Evolutionary conservation across 2,329 filamentous ascomycete genomes (phyloP).

Genomic region (Arthrobotrys sinensis): DNA sequence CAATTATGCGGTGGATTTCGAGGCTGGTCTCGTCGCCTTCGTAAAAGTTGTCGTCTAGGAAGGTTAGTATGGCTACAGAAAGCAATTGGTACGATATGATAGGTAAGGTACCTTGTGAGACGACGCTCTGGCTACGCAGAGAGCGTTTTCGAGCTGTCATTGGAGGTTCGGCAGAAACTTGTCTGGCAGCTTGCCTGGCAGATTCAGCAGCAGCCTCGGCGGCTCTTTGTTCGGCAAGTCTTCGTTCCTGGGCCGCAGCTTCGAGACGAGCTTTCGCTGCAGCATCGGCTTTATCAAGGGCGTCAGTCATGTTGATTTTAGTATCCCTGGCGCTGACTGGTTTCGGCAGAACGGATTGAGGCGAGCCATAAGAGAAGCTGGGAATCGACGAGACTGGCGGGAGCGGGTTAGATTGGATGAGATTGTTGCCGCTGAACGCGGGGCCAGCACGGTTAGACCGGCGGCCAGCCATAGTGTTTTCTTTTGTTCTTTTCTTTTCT

Average conservation of each 20-base stretch:
- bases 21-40: constrained; percentile 57
- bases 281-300: constrained; percentile 45
- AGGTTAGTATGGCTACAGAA: background rate
- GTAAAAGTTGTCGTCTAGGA: constrained; percentile 50
- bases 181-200: constrained; percentile 18
- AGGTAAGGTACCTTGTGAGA: constrained; percentile 39
- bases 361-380: constrained; percentile 51
- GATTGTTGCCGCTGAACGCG: constrained; percentile 55
- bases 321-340: constrained; percentile 43
- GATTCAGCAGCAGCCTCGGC: constrained; percentile 28
- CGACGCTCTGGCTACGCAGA: constrained; percentile 55
- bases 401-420: constrained; percentile 54
- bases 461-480: constrained; percentile 38
- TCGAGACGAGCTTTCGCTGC: constrained; percentile 58
- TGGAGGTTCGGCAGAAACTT: constrained; percentile 32
- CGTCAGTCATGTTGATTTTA: constrained; percentile 44
- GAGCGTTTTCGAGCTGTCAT: constrained; percentile 39
- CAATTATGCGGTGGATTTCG: constrained; percentile 57
- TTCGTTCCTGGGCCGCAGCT: constrained; percentile 50
- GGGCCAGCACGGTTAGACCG: constrained; percentile 51
- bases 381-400: constrained; percentile 46
- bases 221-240: constrained; percentile 47
- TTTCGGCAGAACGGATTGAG: constrained; percentile 39
- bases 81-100: background rate
- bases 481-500: background rate